A percentile compares a stretch with the other conserved stretches of the same genome.
Conservation (phyloP, 2,329 filamentous ascomycete genomes). For the Nannizziopsis arthrosporioides region DNA sequence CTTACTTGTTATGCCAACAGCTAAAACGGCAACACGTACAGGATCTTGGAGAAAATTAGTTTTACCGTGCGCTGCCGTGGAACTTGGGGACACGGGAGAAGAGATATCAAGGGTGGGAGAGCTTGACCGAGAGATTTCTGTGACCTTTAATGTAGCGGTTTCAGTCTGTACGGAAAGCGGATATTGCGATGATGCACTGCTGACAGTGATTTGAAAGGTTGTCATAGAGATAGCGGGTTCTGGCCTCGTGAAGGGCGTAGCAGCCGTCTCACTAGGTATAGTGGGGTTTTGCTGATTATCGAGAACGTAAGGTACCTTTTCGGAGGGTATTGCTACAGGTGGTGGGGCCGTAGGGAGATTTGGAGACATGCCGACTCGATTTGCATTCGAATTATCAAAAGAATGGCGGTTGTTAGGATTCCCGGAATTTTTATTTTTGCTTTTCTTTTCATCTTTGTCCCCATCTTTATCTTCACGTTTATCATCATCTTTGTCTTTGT, state of each 20-base stretch:
- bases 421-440: not conserved
- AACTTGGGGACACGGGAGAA: not conserved
- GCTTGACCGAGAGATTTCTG: not conserved
- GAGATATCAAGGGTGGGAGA: not conserved
- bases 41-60: constrained; percentile 4
- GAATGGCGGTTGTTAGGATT: not conserved
- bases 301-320: too few relatives aligned
- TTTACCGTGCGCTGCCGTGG: not conserved
- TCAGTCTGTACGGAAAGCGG: not conserved
- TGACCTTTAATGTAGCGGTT: not conserved
- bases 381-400: not conserved
- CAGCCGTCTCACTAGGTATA: not conserved
- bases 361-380: not conserved
- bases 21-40: constrained; percentile 2
- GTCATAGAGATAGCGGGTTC: not conserved
- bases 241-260: not conserved
- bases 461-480: not conserved
- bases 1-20: constrained; percentile 8
- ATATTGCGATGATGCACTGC: not conserved
- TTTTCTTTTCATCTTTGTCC: not conserved
- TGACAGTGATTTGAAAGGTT: not conserved
- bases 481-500: not conserved
- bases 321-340: too few relatives aligned
- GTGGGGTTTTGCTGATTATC: not conserved
- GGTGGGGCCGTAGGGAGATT: not conserved